Evolutionary conservation across 208 protist species (phyloP).

Genomic region (Crithidia thermophila): DNA sequence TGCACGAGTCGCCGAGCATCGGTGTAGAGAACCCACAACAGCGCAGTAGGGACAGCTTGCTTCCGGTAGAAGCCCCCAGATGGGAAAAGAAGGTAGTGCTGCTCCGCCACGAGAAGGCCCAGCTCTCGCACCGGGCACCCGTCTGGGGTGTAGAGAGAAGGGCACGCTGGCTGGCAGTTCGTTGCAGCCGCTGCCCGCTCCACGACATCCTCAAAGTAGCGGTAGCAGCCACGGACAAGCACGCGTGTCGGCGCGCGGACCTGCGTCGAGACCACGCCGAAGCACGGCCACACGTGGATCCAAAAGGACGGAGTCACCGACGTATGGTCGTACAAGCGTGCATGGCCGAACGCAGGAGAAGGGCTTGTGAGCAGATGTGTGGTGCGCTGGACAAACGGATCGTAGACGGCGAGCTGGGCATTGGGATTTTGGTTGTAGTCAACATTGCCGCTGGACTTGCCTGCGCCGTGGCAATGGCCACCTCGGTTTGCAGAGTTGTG

Average conservation of each 20-base stretch:
- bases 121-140: conserved; percentile 13
- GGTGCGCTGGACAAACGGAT: too few species aligned
- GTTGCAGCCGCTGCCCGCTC: conserved; percentile 21
- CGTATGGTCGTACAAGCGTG: not conserved
- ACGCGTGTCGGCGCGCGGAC: conserved; percentile 19
- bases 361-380: too few species aligned
- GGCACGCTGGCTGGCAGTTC: conserved; percentile 11
- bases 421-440: too few species aligned
- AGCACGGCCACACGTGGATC: conserved; percentile 34
- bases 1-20: conserved; percentile 16
- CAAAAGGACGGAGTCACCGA: conserved; percentile 18
- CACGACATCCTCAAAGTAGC: conserved; percentile 28
- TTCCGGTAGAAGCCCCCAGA: conserved; percentile 25
- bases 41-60: conserved; percentile 20
- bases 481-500: too few species aligned
- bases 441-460: too few species aligned
- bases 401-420: too few species aligned
- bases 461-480: too few species aligned
- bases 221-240: conserved; percentile 21
- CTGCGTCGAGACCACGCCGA: too few species aligned
- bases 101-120: conserved; percentile 10
- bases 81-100: conserved; percentile 33
- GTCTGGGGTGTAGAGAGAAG: conserved; percentile 28
- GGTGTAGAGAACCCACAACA: conserved; percentile 29
- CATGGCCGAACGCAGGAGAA: not conserved